phyloP scores from a whole-genome alignment of 352 stramenopile genomes.

The Chrysophaeum taylorii region DNA sequence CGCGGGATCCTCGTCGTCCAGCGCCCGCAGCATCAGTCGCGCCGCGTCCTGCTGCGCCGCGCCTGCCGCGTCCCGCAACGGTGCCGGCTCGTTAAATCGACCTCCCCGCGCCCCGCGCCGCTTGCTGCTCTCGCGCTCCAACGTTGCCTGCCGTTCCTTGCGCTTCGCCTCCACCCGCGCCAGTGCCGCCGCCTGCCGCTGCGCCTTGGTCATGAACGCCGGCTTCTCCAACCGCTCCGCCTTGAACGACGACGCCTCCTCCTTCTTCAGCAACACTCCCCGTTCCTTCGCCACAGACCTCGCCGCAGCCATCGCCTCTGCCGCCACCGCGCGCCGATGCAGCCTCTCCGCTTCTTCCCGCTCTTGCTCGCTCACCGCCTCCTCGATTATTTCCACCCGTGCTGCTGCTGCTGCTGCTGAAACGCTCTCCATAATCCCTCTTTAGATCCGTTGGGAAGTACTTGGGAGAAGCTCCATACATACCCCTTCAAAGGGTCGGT shows the following conservation, averaged over 20 bases:
- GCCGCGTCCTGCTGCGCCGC: neutral
- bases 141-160: neutral
- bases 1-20: constrained; percentile 8
- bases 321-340: neutral
- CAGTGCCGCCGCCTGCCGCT: constrained; percentile 9
- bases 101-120: neutral
- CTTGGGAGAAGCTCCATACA: too few relatives aligned
- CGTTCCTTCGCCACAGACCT: neutral
- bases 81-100: neutral
- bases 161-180: constrained; percentile 1
- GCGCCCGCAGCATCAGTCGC: neutral
- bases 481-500: too few relatives aligned
- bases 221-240: constrained; percentile 1
- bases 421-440: too few relatives aligned
- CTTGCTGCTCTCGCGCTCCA: constrained; percentile 10
- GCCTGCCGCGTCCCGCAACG: neutral
- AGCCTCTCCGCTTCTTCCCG: constrained; percentile 8
- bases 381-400: too few relatives aligned
- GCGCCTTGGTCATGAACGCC: constrained; percentile 13
- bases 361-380: too few relatives aligned
- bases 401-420: too few relatives aligned
- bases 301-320: neutral
- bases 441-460: too few relatives aligned
- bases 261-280: neutral
- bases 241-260: neutral